These are phyloP conservation scores for Torulaspora maleeae DNA, from an alignment of 805 yeast species.

Conservation along the genomic window DNA sequence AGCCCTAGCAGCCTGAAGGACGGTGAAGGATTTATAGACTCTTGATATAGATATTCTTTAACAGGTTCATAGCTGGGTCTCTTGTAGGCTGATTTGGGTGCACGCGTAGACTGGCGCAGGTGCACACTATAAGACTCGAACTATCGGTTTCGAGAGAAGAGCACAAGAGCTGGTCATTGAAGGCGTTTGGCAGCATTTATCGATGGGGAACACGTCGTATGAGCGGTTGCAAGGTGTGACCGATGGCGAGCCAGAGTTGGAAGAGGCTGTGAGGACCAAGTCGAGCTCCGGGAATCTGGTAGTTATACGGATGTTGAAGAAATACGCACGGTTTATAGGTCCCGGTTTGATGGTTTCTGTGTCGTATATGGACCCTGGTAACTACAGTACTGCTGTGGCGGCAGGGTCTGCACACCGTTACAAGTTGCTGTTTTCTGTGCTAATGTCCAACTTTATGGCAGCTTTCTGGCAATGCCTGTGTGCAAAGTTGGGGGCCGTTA, in stretches of 20 bases:
- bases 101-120: not conserved
- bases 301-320: slow-evolving; percentile 31
- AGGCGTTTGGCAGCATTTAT: not conserved
- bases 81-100: not conserved
- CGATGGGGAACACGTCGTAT: slow-evolving; percentile 9
- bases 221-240: slow-evolving; percentile 8
- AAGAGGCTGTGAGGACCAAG: slow-evolving; percentile 3
- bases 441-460: slow-evolving; percentile 80
- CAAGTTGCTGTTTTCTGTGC: slow-evolving; percentile 69
- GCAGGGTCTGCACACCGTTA: slow-evolving; percentile 87
- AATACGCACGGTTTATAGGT: slow-evolving; percentile 70
- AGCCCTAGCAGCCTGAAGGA: slow-evolving; percentile 10
- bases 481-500: slow-evolving; percentile 86
- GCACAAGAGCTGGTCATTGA: not conserved
- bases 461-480: slow-evolving; percentile 80
- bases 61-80: not conserved
- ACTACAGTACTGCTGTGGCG: slow-evolving; percentile 90
- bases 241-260: not conserved
- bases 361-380: slow-evolving; percentile 97
- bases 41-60: not conserved
- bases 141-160: not conserved
- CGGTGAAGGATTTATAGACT: not conserved
- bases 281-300: slow-evolving; percentile 2
- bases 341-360: slow-evolving; percentile 95
- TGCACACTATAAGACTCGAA: not conserved